Conservation (phyloP, 1,284 basidiomycete genomes). For the Neonothopanus nambi region DNA sequence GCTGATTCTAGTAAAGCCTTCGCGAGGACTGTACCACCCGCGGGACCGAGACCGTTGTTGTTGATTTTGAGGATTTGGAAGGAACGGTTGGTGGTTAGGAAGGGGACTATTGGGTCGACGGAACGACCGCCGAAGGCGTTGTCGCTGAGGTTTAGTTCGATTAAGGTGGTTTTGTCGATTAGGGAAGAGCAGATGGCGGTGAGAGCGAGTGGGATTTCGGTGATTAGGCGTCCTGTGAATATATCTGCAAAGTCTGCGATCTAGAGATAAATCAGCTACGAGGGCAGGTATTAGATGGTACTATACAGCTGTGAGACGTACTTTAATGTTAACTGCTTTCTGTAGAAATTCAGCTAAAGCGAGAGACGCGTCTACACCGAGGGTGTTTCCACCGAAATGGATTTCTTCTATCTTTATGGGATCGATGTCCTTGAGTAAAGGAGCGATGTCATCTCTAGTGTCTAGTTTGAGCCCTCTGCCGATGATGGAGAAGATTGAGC, state of each 20-base stretch:
- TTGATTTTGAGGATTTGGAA: constrained; percentile 88
- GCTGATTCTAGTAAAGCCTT: constrained; percentile 84
- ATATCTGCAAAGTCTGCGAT: constrained; percentile 96
- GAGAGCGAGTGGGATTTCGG: constrained; percentile 92
- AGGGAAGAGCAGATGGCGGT: constrained; percentile 88
- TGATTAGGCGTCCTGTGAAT: constrained; percentile 95
- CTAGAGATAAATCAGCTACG: too few species aligned
- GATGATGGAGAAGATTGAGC: constrained; percentile 29
- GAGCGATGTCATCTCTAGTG: constrained; percentile 77
- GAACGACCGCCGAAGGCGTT: constrained; percentile 97
- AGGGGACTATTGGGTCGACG: constrained; percentile 92
- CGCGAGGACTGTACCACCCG: constrained; percentile 86
- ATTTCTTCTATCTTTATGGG: constrained; percentile 81
- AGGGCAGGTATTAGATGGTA: neutral
- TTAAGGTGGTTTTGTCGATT: constrained; percentile 75
- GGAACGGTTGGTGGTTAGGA: constrained; percentile 79
- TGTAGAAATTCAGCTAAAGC: constrained; percentile 83
- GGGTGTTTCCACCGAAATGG: constrained; percentile 94
- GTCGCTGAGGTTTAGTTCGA: constrained; percentile 91
- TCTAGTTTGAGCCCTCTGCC: constrained; percentile 86
- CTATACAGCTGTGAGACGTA: constrained; percentile 34
- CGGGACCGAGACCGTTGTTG: constrained; percentile 97
- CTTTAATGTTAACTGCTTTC: constrained; percentile 74
- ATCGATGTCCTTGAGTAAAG: constrained; percentile 70
- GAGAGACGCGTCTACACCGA: constrained; percentile 89